A percentile compares a stretch with the other conserved stretches of the same genome.
Evolutionary conservation across 345 rosid species (phyloP).

Genomic region (Barbarea vulgaris): DNA sequence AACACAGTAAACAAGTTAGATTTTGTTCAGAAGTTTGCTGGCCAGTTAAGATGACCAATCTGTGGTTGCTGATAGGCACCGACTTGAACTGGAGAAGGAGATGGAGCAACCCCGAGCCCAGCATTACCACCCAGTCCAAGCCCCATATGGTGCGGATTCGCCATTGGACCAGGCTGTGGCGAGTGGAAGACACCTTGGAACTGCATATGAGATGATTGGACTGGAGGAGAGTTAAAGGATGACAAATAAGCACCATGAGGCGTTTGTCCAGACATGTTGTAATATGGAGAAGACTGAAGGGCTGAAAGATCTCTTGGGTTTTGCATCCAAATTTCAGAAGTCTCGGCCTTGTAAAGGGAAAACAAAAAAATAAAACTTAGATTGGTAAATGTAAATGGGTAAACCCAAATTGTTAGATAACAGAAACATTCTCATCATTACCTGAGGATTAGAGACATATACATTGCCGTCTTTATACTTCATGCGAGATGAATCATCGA

Average conservation of each 20-base stretch:
- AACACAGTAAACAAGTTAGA: constrained; percentile 43
- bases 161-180: constrained; percentile 65
- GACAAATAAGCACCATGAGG: constrained; percentile 76
- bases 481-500: constrained; percentile 84
- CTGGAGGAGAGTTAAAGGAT: constrained; percentile 69
- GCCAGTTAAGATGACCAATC: constrained; percentile 87
- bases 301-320: constrained; percentile 71
- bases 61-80: constrained; percentile 90
- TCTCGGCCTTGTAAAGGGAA: constrained; percentile 58
- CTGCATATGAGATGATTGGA: constrained; percentile 91
- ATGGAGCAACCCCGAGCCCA: constrained; percentile 69
- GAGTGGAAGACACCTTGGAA: constrained; percentile 76
- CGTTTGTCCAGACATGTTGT: constrained; percentile 76
- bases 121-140: constrained; percentile 66
- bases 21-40: constrained; percentile 68
- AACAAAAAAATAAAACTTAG: constrained; percentile 38
- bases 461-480: constrained; percentile 59
- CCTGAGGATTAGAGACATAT: constrained; percentile 87
- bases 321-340: constrained; percentile 87
- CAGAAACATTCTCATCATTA: constrained; percentile 21
- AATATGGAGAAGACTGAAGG: constrained; percentile 64
- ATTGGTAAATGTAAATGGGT: constrained; percentile 32
- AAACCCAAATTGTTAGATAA: background rate
- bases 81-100: constrained; percentile 69
- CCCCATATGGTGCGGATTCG: constrained; percentile 72